A percentile compares a stretch with the other conserved stretches of the same genome.
Evolutionary conservation across 2,329 filamentous ascomycete genomes (phyloP).

Genomic region (Lojkania enalia): DNA sequence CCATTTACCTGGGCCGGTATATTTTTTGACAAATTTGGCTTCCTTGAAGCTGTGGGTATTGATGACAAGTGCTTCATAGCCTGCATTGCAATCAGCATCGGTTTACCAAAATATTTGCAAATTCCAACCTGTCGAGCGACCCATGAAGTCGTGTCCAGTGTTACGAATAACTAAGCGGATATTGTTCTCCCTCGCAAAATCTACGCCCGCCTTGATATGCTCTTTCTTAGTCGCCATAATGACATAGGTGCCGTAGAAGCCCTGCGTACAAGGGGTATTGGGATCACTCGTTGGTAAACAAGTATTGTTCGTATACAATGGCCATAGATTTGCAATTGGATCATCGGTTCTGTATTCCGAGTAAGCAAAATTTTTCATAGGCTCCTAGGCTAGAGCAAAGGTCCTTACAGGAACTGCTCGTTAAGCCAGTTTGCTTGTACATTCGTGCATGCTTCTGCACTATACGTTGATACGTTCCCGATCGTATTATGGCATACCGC

Average conservation of each 20-base stretch:
- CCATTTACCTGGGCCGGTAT: slow-evolving; percentile 39
- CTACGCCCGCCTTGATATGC: slow-evolving; percentile 39
- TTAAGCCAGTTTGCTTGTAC: slow-evolving; percentile 30
- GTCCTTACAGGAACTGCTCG: slow-evolving; percentile 38
- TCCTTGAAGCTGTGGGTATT: slow-evolving; percentile 45
- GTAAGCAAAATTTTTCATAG: not conserved
- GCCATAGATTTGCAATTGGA: slow-evolving; percentile 38
- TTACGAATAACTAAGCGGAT: slow-evolving; percentile 40
- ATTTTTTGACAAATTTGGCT: slow-evolving; percentile 32
- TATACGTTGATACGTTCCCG: slow-evolving; percentile 19
- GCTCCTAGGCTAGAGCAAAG: not conserved
- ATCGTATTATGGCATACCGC: slow-evolving; percentile 28
- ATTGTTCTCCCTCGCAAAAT: slow-evolving; percentile 38
- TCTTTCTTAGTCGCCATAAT: slow-evolving; percentile 37
- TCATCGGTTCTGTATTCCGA: slow-evolving; percentile 32
- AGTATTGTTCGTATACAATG: slow-evolving; percentile 39
- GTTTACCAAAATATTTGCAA: not conserved
- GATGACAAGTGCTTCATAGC: slow-evolving; percentile 38
- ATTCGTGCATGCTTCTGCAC: slow-evolving; percentile 31
- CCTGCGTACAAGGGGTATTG: slow-evolving; percentile 31
- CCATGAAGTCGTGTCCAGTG: slow-evolving; percentile 44
- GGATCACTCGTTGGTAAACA: slow-evolving; percentile 34
- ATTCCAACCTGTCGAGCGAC: slow-evolving; percentile 29
- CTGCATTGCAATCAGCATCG: slow-evolving; percentile 3
- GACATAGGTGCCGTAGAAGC: slow-evolving; percentile 40